These are phyloP conservation scores for Phytophthora rubi DNA, from an alignment of 352 stramenopile genomes.

Conservation along the genomic window DNA sequence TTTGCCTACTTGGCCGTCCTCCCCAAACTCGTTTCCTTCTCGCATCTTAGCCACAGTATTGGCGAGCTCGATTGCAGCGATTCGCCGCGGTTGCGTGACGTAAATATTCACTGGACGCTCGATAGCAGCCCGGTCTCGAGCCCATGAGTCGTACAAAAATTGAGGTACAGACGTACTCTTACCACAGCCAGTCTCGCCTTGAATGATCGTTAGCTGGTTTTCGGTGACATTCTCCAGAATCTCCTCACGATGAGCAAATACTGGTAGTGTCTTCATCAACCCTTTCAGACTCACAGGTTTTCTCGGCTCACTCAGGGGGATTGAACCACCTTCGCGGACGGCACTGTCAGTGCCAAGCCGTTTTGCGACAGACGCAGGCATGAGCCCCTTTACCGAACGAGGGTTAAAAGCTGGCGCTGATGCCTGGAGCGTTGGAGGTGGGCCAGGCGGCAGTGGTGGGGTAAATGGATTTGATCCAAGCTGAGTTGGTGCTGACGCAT, in stretches of 20 bases:
- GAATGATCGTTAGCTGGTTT: constrained; percentile 93
- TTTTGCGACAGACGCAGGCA: constrained; percentile 52
- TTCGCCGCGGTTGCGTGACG: constrained; percentile 94
- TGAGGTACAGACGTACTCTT: constrained; percentile 96
- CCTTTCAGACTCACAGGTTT: constrained; percentile 44
- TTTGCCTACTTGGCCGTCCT: constrained; percentile 67
- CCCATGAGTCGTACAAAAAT: constrained; percentile 90
- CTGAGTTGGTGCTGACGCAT: background rate
- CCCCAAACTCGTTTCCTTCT: constrained; percentile 70
- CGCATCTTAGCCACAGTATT: constrained; percentile 95
- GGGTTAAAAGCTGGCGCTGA: constrained; percentile 23
- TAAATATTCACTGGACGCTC: constrained; percentile 92
- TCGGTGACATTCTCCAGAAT: constrained; percentile 83
- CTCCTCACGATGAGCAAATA: constrained; percentile 87
- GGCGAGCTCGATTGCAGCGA: constrained; percentile 90
- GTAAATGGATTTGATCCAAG: constrained; percentile 1
- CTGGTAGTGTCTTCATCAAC: constrained; percentile 83
- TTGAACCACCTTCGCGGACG: constrained; percentile 21
- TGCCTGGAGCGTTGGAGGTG: constrained; percentile 16
- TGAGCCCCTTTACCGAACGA: constrained; percentile 39
- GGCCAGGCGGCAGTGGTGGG: constrained; percentile 23
- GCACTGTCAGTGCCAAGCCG: constrained; percentile 36
- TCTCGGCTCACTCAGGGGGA: constrained; percentile 13
- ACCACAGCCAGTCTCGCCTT: constrained; percentile 96
- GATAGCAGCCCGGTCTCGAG: constrained; percentile 29